Base-by-base conservation (phyloP, 352 stramenopile genomes). In the Pythium sp. region DNA sequence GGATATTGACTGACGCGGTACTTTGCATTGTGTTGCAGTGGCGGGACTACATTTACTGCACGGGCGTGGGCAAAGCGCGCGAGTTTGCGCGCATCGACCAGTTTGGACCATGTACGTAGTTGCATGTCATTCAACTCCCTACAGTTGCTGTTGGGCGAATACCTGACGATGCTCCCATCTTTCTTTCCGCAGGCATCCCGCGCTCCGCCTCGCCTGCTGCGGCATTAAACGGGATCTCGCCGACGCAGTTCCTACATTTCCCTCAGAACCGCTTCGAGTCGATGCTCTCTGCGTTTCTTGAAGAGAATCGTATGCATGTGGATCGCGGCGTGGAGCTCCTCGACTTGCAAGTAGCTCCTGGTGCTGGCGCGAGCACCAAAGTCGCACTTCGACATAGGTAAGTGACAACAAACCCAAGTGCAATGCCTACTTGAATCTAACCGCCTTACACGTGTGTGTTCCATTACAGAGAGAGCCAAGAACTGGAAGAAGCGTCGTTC, bases 41-140 rank as follows among this genome's bases (percentile, higher is more conserved):
- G 87, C 77, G 86, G 8, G 86, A 95, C 72, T 95, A 94, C 60
- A 79, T 94, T 68, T 95, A 95, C 72, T 92, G 84, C 65, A 92
- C 82, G 5, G 78, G 85, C 62, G 70, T 93, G 20, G 81, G 83
- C 46, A 86, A 81, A n/a, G 56, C 69, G 62, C 75, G 77, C 9
- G 87, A 94, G 58, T 82, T 95, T 54, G 87, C 87, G 15, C 82
- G 83, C 65, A 82, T 94, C 18, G 87, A 95, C 47, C 87, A 95
- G 70, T 93, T 95, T 30, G 86, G 84, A 32, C 75, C 78, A 46
- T 74, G 85, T 91, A 77, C 20, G 77, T 76, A 9, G 43, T 9
- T 7, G 5, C 2, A 9, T 51, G 18, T 24, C 43, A 12, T 24
- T 51, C 7, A 11, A 51, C 18, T 18, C 8, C 5, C 6, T 51